These are phyloP conservation scores for Geoglossum glabrum DNA, from an alignment of 495 filamentous ascomycete genomes.

Conservation along the genomic window DNA sequence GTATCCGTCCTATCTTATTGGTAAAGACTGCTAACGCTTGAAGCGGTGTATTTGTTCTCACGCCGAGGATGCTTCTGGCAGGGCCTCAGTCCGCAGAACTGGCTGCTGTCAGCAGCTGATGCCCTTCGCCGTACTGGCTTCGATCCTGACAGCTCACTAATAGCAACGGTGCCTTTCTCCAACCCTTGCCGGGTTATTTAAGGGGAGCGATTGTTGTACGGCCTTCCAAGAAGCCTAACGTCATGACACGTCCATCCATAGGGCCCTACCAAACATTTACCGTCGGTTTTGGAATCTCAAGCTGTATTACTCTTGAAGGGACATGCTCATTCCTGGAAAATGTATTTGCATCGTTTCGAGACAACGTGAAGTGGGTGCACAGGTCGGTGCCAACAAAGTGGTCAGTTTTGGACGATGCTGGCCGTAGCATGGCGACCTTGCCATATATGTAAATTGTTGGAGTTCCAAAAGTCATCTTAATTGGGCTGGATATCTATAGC, in stretches of 20 bases:
- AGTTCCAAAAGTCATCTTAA: constrained; percentile 35
- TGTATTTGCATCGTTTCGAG: constrained; percentile 47
- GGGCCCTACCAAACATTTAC: constrained; percentile 67
- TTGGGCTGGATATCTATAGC: too few relatives aligned
- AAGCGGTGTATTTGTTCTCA: too few relatives aligned
- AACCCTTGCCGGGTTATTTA: constrained; percentile 37
- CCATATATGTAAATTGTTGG: constrained; percentile 53
- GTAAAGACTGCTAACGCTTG: too few relatives aligned
- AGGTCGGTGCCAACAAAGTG: constrained; percentile 81
- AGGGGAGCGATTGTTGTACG: constrained; percentile 60
- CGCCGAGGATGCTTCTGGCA: too few relatives aligned
- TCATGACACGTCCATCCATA: constrained; percentile 61
- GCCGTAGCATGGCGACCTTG: constrained; percentile 65
- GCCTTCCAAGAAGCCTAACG: constrained; percentile 74
- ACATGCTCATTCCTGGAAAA: constrained; percentile 46
- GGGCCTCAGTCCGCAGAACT: too few relatives aligned
- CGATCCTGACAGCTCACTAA: too few relatives aligned
- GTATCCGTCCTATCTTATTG: too few relatives aligned
- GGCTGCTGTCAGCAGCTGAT: too few relatives aligned
- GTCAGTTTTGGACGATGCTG: constrained; percentile 50
- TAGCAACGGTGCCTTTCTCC: too few relatives aligned
- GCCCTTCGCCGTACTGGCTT: too few relatives aligned
- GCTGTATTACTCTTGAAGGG: constrained; percentile 54
- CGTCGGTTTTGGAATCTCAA: constrained; percentile 52
- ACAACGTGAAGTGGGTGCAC: constrained; percentile 71